Evolutionary conservation across 2,329 filamentous ascomycete genomes (phyloP).

Genomic region (Aspergillus transmontanensis): DNA sequence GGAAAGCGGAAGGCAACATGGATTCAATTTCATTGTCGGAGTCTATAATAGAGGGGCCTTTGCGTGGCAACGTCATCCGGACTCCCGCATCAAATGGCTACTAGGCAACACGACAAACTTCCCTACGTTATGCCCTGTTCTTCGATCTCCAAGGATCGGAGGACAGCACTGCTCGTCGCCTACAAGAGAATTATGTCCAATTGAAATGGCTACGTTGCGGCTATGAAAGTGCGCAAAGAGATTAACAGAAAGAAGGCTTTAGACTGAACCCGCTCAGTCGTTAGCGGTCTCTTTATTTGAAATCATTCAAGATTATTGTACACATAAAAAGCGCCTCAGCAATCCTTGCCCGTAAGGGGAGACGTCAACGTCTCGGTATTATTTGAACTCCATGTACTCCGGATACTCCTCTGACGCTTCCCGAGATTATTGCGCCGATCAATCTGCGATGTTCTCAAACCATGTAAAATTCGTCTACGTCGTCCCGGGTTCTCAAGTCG

Average conservation of each 20-base stretch:
- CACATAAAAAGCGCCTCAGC: constrained; percentile 25
- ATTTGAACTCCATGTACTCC: constrained; percentile 46
- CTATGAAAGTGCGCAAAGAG: neutral
- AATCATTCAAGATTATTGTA: constrained; percentile 22
- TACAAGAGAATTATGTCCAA: neutral
- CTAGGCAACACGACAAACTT: neutral
- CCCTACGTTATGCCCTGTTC: neutral
- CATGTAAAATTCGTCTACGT: constrained; percentile 30
- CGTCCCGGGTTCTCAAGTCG: constrained; percentile 43
- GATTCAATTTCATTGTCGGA: neutral
- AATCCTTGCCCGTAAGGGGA: constrained; percentile 34
- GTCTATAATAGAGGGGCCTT: constrained; percentile 12
- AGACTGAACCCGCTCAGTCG: neutral
- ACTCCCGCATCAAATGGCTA: neutral
- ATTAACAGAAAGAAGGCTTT: neutral
- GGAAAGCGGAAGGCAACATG: constrained; percentile 10
- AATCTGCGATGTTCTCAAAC: constrained; percentile 30
- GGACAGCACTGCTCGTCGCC: neutral
- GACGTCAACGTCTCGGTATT: constrained; percentile 31
- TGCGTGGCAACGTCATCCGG: constrained; percentile 27
- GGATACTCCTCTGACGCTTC: constrained; percentile 37
- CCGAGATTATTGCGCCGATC: constrained; percentile 39
- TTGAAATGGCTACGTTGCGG: neutral
- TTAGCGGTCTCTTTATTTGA: neutral
- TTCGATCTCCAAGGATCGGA: neutral